These are phyloP conservation scores for Kuraishia piskuri DNA, from an alignment of 805 yeast genomes.

Conservation along the genomic window DNA sequence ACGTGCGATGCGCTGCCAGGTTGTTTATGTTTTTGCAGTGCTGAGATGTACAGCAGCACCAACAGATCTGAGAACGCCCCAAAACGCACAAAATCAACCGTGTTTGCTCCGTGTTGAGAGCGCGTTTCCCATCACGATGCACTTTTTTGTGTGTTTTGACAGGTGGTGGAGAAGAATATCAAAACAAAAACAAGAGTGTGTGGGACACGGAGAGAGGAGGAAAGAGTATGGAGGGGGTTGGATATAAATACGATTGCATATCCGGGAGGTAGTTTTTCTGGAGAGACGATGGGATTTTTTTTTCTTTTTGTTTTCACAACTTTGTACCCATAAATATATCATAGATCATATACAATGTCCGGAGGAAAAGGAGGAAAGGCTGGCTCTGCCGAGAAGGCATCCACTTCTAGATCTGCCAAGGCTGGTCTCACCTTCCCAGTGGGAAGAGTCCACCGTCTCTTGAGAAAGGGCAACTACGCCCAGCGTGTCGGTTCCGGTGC, in stretches of 20 bases:
- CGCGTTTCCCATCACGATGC: background rate
- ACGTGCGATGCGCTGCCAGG: background rate
- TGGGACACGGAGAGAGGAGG: background rate
- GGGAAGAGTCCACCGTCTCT: slow-evolving; percentile 96
- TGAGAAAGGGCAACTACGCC: slow-evolving; percentile 96
- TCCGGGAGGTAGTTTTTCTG: background rate
- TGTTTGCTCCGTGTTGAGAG: background rate
- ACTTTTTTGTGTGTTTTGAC: background rate
- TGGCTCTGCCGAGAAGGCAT: slow-evolving; percentile 88
- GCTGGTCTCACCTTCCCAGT: slow-evolving; percentile 99
- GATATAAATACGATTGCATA: background rate
- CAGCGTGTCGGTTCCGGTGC: slow-evolving; percentile 99
- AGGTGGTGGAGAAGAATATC: background rate
- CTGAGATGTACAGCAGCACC: background rate
- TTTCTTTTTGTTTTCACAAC: background rate
- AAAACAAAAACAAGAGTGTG: background rate
- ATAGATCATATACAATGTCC: slow-evolving; percentile 28
- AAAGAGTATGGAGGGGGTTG: background rate
- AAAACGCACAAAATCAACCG: background rate
- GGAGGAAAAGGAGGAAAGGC: slow-evolving; percentile 92
- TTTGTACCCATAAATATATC: background rate
- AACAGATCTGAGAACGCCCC: background rate
- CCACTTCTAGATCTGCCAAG: slow-evolving; percentile 97
- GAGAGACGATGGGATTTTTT: background rate
- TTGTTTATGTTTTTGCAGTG: background rate